Base-by-base conservation (phyloP, 1,284 basidiomycete species). In the Puccinia novopanici region DNA sequence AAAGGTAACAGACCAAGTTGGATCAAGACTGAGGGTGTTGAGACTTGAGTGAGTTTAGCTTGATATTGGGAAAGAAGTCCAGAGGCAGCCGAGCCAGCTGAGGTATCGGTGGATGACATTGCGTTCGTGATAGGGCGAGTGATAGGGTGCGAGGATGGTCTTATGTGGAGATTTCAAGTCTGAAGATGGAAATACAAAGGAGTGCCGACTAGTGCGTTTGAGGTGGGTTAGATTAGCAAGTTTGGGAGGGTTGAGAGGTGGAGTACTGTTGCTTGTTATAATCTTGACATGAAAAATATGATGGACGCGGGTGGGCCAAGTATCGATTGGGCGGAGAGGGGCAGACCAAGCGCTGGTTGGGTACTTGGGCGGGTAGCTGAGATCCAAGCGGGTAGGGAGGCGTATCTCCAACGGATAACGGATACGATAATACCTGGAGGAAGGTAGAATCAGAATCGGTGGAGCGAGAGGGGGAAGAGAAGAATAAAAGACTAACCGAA, bases 51-150 rank as follows among this genome's bases (percentile, higher is more conserved):
- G 17, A 73, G 57, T 63, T 79, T 79, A 40, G 68, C 67, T 72
- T 79, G 68, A 79, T 73, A 79, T 72, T 79, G 77, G 17, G 57
- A 57, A 40, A 72, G 48, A 61, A 73, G 68, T 9, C 77, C 77
- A 22, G 77, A 61, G 48, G 77, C 77, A 34, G 77, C 77, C 22
- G 54, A 71, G 30, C 77, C 45, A 54, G 68, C 68, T 42, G 75
- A 54, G 65, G 65, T 78, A 57, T 78, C 65, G 30, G 52, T 78
- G 37, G 63, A 65, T 24, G 75, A 78, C 75, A 78, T 78, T 57
- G 72, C 54, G 34, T 59, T 55, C n/a, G 30, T 42, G 71, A 34
- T 74, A 24, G 40, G 17, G 52, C 22, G 54, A 48, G 10, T 37
- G 24, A 34, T 8, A 13, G 17, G 34, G 37, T 37, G 27, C 13